Evolutionary conservation across 805 yeast species (phyloP).

Genomic region (Zygosaccharomyces kombuchaensis): DNA sequence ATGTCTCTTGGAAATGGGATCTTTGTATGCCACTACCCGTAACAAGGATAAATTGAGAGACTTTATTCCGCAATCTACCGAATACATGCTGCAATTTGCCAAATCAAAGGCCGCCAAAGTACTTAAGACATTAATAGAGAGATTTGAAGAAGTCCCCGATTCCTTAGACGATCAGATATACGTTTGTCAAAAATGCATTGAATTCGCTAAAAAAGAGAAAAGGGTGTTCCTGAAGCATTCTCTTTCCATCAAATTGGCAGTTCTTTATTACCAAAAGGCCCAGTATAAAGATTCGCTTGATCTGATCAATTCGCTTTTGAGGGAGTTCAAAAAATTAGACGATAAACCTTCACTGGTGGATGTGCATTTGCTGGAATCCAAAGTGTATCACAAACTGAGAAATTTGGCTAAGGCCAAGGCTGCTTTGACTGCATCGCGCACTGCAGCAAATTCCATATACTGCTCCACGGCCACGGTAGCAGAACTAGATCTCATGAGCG

Average conservation of each 20-base stretch:
- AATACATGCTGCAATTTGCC: slow-evolving; percentile 72
- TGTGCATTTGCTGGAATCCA: slow-evolving; percentile 86
- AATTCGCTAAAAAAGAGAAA: slow-evolving; percentile 80
- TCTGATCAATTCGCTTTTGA: slow-evolving; percentile 65
- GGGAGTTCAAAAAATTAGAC: slow-evolving; percentile 88
- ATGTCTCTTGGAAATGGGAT: slow-evolving; percentile 73
- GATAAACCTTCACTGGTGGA: slow-evolving; percentile 94
- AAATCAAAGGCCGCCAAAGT: slow-evolving; percentile 94
- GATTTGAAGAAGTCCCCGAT: slow-evolving; percentile 58
- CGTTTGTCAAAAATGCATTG: slow-evolving; percentile 73
- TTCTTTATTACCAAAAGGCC: slow-evolving; percentile 62
- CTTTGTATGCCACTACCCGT: slow-evolving; percentile 51
- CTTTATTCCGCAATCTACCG: slow-evolving; percentile 65
- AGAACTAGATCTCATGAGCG: slow-evolving; percentile 90
- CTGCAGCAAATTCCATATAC: slow-evolving; percentile 95
- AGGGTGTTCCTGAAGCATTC: slow-evolving; percentile 87
- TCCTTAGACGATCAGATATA: slow-evolving; percentile 66
- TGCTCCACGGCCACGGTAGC: slow-evolving; percentile 94
- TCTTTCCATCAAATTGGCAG: slow-evolving; percentile 76
- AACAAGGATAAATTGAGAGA: slow-evolving; percentile 50
- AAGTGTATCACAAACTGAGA: slow-evolving; percentile 85
- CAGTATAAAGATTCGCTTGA: slow-evolving; percentile 65
- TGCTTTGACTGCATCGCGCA: slow-evolving; percentile 88
- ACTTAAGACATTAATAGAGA: slow-evolving; percentile 73
- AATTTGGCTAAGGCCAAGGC: slow-evolving; percentile 90